These are phyloP conservation scores for Sarocladium brachiariae DNA, from an alignment of 2,329 filamentous ascomycete genomes.

Conservation along the genomic window DNA sequence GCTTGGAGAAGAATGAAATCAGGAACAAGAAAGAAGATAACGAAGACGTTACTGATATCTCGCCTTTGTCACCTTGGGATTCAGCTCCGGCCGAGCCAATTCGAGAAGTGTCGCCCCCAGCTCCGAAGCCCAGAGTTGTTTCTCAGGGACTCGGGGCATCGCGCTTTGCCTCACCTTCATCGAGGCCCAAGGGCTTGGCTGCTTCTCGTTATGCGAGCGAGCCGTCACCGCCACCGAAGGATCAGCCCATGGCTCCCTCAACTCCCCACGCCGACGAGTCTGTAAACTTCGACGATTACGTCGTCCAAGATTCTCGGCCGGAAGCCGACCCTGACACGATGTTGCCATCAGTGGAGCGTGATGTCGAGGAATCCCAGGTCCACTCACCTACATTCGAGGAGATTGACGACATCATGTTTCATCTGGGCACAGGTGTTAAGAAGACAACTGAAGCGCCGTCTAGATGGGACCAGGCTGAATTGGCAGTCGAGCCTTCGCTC, in stretches of 20 bases:
- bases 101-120: constrained; percentile 7
- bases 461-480: constrained; percentile 28
- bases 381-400: constrained; percentile 63
- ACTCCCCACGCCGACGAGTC: constrained; percentile 12
- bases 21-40: constrained; percentile 15
- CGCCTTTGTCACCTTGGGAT: not conserved
- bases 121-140: constrained; percentile 16
- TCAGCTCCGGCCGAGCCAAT: not conserved
- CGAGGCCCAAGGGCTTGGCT: constrained; percentile 34
- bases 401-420: constrained; percentile 87
- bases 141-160: constrained; percentile 32
- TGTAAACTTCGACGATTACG: constrained; percentile 18
- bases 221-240: constrained; percentile 27
- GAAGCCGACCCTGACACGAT: constrained; percentile 15
- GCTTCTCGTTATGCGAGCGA: constrained; percentile 39
- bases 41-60: not conserved
- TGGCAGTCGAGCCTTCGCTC: constrained; percentile 9
- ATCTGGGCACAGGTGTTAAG: constrained; percentile 68
- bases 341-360: constrained; percentile 12
- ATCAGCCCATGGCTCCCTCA: constrained; percentile 17
- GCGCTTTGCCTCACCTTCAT: constrained; percentile 39
- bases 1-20: constrained; percentile 13
- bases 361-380: constrained; percentile 17
- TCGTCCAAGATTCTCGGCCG: constrained; percentile 9
- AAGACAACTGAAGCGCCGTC: constrained; percentile 42